Evolutionary conservation across 1,284 basidiomycete species (phyloP), one percentile per base, ranked within the genome.

Genomic region (Sphagnurus paluster): DNA sequence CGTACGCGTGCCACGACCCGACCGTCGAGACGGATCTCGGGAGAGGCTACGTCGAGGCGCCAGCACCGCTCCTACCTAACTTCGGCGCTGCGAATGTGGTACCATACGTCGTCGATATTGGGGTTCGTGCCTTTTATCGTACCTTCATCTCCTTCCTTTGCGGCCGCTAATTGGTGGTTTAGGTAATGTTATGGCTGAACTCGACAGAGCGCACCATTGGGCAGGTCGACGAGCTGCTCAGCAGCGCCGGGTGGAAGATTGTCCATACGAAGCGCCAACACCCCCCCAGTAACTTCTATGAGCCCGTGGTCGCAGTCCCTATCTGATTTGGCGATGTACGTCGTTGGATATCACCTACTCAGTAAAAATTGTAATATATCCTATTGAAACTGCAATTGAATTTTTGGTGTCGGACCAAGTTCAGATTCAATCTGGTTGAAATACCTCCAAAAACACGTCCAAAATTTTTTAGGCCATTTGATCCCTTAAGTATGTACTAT

Each of bases 101-200:
- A 44, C 48, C 39, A 0, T 67, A 66, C 25, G 37, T 48, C 21
- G 30, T 49, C 0, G 65, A 67, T 47, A 39, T 66, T 9, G 41
- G 10, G 13, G 66, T 66, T 43, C 2, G 64, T 53, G n/a, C 17
- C 14, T 24, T 4, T 3, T 17, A n/a, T 11, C 10, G 8, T 37
- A 9, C 16, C 19, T 11, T 16, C 36, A n/a, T 23, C 3, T 23
- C 11, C 4, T 5, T 21, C 7, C 13, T 10, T 2, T 16, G 20
- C n/a, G 17, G 23, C 7, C 14, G 14, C 32, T 34, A 19, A 38
- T 8, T 17, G 24, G 9, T 25, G 23, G 14, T 17, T n/a, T n/a
- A 65, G 61, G 63, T 67, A 63, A 51, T 63, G 43, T 17, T 57
- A 0, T 46, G 55, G 6, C 56, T 58, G 32, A 66, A 66, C 35